Conservation (phyloP, 768 basidiomycete genomes). For the Tricholoma furcatifolium region DNA sequence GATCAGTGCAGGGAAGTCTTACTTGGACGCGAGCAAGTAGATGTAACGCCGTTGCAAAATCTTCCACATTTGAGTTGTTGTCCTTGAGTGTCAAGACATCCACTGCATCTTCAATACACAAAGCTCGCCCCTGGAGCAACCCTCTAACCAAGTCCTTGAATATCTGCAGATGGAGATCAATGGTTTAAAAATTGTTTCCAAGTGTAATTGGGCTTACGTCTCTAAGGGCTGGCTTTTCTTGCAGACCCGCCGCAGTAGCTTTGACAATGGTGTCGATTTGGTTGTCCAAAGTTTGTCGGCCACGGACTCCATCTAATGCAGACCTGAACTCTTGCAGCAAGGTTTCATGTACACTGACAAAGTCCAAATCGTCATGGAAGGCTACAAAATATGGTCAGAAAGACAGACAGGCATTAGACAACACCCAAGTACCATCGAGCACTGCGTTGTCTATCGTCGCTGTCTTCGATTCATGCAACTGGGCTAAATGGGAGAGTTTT, state of each 20-base stretch:
- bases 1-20: constrained; percentile 14
- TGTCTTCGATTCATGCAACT: constrained; percentile 60
- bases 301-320: constrained; percentile 45
- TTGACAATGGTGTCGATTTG: constrained; percentile 65
- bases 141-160: constrained; percentile 69
- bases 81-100: constrained; percentile 88
- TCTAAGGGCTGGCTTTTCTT: constrained; percentile 50
- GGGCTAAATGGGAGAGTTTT: constrained; percentile 80
- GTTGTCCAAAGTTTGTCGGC: constrained; percentile 61
- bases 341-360: constrained; percentile 79
- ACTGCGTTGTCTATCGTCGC: constrained; percentile 42
- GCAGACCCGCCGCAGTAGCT: constrained; percentile 46
- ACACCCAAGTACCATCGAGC: constrained; percentile 50
- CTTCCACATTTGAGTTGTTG: constrained; percentile 55
- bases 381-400: constrained; percentile 38
- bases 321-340: constrained; percentile 62
- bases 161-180: constrained; percentile 37
- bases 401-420: neutral
- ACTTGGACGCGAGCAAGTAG: constrained; percentile 60
- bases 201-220: constrained; percentile 34
- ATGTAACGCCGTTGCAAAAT: constrained; percentile 69
- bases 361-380: constrained; percentile 86
- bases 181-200: neutral
- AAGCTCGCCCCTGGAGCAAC: constrained; percentile 70
- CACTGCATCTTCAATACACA: constrained; percentile 77